A percentile compares a stretch with the other conserved stretches of the same genome.
These are phyloP conservation scores for Xylaria arbuscula DNA, from an alignment of 2,329 filamentous ascomycete species.

Conservation along the genomic window DNA sequence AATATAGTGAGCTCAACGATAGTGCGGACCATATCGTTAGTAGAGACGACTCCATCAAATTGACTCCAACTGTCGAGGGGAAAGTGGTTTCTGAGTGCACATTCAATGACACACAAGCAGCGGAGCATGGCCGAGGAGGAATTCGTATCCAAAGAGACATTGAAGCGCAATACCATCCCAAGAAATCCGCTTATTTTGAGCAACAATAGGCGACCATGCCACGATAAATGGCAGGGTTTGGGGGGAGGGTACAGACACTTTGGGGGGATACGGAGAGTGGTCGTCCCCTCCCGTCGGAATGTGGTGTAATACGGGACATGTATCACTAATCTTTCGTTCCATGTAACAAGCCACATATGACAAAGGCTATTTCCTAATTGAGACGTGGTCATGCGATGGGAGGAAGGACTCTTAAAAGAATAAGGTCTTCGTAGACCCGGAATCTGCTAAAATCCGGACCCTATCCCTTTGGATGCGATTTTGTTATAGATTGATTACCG, in stretches of 20 bases:
- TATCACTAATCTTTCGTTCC: neutral
- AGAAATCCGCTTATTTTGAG: neutral
- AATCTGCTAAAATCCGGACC: neutral
- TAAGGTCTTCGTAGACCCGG: neutral
- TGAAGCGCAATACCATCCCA: conserved; percentile 30
- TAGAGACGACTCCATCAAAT: conserved; percentile 20
- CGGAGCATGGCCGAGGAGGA: neutral
- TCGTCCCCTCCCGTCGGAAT: neutral
- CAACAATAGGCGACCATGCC: neutral
- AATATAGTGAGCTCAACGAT: conserved; percentile 26
- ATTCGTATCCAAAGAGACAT: conserved; percentile 35
- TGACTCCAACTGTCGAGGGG: conserved; percentile 16
- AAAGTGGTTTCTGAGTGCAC: conserved; percentile 27
- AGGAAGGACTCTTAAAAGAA: neutral
- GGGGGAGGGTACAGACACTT: neutral
- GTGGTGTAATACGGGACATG: neutral
- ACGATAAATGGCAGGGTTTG: neutral
- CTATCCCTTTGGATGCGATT: neutral
- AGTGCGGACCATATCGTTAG: conserved; percentile 27
- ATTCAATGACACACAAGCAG: conserved; percentile 2
- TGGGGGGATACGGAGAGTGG: neutral
- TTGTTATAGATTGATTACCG: neutral
- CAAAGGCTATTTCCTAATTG: neutral
- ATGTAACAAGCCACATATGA: conserved; percentile 4
- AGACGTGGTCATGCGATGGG: neutral